Percentiles rank a stretch among this genome's conserved stretches.
Conservation (phyloP, 2,329 filamentous ascomycete genomes). For the Penicillium janthinellum region DNA sequence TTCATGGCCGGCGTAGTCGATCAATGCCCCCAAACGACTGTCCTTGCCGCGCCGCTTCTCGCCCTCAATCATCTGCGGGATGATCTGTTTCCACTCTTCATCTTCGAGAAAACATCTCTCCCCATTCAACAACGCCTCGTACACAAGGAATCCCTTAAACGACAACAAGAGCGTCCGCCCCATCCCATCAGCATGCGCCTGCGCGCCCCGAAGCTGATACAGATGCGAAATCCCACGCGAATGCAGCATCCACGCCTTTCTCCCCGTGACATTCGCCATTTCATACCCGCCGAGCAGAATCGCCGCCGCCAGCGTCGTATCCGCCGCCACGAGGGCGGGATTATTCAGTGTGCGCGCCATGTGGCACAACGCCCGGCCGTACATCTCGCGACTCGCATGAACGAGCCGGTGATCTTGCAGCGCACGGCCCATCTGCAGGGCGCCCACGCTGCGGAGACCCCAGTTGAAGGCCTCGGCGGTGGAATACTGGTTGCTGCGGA, state of each 20-base stretch:
- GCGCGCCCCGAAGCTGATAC: conserved; percentile 19
- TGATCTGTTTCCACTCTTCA: conserved; percentile 19
- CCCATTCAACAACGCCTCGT: conserved; percentile 18
- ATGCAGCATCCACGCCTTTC: conserved; percentile 25
- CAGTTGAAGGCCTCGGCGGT: conserved; percentile 11
- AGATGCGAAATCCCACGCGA: conserved; percentile 21
- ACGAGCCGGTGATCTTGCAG: conserved; percentile 17
- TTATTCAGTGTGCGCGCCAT: conserved; percentile 14
- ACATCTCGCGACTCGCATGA: conserved; percentile 22
- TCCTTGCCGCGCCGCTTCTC: conserved; percentile 17
- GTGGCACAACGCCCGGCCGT: conserved; percentile 17
- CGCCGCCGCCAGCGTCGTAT: conserved; percentile 22
- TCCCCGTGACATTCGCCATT: conserved; percentile 17
- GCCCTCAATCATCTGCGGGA: conserved; percentile 5
- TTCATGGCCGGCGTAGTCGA: conserved; percentile 24
- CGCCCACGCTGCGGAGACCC: conserved; percentile 17
- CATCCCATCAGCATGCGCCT: conserved; percentile 18
- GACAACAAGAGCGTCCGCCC: conserved; percentile 23
- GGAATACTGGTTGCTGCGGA: conserved; percentile 14
- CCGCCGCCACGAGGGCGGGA: conserved; percentile 12
- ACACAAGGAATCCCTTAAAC: conserved; percentile 24
- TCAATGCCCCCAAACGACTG: conserved; percentile 17
- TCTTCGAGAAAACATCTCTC: conserved; percentile 25
- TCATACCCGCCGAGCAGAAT: conserved; percentile 25
- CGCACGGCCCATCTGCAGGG: conserved; percentile 18